Evolutionary conservation across 148 eudicot genomes (phyloP), one percentile per base, ranked within the genome.

Genomic region (Polygonum aviculare): DNA sequence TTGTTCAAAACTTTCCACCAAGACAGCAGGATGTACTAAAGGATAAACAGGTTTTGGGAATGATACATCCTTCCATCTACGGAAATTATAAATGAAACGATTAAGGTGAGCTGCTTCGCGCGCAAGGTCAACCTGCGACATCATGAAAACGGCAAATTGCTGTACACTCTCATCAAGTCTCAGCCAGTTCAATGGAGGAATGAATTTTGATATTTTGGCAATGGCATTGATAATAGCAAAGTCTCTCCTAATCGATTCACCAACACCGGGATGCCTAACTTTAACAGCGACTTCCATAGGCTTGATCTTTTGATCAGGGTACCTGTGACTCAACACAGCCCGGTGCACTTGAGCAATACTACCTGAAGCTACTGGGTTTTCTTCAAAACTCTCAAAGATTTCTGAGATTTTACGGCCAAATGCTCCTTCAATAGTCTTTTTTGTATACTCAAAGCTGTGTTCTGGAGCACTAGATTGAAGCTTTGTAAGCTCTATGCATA

Each of bases 71-170:
- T 74, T 84, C 87, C 82, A 81, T 65, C 81, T 81, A 6, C 84
- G 82, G 54, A 84, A 84, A 35, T 84, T 84, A 70, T 84, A 81
- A 18, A 84, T 84, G 62, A 84, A 84, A 41, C 87, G 84, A 39
- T 84, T 84, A 12, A 84, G 52, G 74, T 84, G 87, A 71, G 84
- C 81, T 73, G 87, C 87, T 81, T 84, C 87, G 45, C 87, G 79
- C 65, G 87, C 82, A 74, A 84, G 84, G 73, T 84, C 87, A 75
- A 84, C 87, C 82, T 84, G 87, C 21, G 87, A 81, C 80, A 84
- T 77, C 87, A 84, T 84, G 44, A 81, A 84, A 77, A 84, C 84
- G 14, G 80, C 78, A 84, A 81, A 84, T 31, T 84, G 87, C 79
- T 79, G 78, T 60, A 84, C 87, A 47, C 87, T 84, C 75, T 84